These are phyloP conservation scores for Verticillium nubilum DNA, from an alignment of 2,329 filamentous ascomycete genomes.

Conservation along the genomic window DNA sequence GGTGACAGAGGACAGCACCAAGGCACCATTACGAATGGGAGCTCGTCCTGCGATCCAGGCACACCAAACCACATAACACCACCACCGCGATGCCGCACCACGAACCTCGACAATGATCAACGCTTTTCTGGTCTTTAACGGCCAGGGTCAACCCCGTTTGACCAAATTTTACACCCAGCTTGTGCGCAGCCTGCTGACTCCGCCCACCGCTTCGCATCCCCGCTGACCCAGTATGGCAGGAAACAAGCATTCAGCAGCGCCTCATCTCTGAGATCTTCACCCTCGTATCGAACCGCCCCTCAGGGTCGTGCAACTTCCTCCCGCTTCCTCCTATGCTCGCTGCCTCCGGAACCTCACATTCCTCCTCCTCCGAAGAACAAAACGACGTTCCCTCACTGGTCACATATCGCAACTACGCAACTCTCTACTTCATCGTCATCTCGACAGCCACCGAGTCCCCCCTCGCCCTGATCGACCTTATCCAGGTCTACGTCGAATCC, in stretches of 20 bases:
- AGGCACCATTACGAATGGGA: not conserved
- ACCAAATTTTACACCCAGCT: conserved; percentile 99
- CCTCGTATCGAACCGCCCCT: conserved; percentile 84
- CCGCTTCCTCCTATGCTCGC: conserved; percentile 66
- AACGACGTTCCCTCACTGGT: conserved; percentile 92
- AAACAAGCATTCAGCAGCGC: conserved; percentile 94
- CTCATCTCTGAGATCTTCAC: conserved; percentile 97
- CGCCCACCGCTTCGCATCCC: not conserved
- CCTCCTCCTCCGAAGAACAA: conserved; percentile 60
- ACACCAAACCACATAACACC: not conserved
- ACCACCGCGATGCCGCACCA: conserved; percentile 14
- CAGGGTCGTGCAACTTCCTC: conserved; percentile 96
- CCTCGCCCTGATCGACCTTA: conserved; percentile 89
- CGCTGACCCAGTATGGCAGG: conserved; percentile 56
- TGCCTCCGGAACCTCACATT: conserved; percentile 57
- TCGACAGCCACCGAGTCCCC: conserved; percentile 94
- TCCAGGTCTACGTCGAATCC: conserved; percentile 96
- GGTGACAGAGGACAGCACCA: not conserved
- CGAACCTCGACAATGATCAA: conserved; percentile 74
- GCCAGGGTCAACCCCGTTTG: conserved; percentile 90
- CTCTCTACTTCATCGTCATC: conserved; percentile 97
- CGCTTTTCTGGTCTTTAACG: conserved; percentile 97
- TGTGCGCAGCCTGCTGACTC: conserved; percentile 38
- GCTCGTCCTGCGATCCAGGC: not conserved
- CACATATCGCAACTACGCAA: conserved; percentile 97